Evolutionary conservation across 495 filamentous ascomycete genomes (phyloP).

Genomic region (Cladorrhinum samala): DNA sequence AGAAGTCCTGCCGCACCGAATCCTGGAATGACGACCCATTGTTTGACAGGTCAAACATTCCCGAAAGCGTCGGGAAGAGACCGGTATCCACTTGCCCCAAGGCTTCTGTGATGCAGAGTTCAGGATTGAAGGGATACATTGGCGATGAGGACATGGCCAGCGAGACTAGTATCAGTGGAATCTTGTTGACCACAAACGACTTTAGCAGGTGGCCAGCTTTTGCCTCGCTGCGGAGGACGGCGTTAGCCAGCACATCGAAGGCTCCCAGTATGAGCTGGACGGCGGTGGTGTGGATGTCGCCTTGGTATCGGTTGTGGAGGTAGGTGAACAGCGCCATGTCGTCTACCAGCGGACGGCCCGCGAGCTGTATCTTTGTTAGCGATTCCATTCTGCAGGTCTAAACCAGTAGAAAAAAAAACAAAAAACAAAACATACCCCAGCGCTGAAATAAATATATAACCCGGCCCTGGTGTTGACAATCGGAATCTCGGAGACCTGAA

Average conservation of each 20-base stretch:
- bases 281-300: constrained; percentile 66
- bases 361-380: constrained; percentile 54
- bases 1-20: constrained; percentile 82
- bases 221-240: constrained; percentile 70
- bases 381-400: background rate
- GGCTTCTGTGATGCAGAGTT: constrained; percentile 75
- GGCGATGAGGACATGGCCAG: constrained; percentile 43
- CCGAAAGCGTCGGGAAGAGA: constrained; percentile 71
- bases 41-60: constrained; percentile 68
- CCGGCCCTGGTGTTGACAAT: constrained; percentile 76
- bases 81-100: constrained; percentile 69
- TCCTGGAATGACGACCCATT: constrained; percentile 68
- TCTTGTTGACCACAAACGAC: constrained; percentile 89
- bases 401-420: background rate
- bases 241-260: constrained; percentile 85
- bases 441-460: constrained; percentile 86
- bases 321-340: constrained; percentile 72
- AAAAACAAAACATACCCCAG: constrained; percentile 53
- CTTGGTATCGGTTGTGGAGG: constrained; percentile 72
- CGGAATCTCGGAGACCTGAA: constrained; percentile 58
- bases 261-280: constrained; percentile 78
- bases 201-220: constrained; percentile 72
- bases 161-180: constrained; percentile 69
- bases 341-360: constrained; percentile 75
- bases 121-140: constrained; percentile 61